A percentile compares a stretch with the other conserved stretches of the same genome.
These are phyloP conservation scores for Acer negundo DNA, from an alignment of 345 rosid genomes.

Conservation along the genomic window DNA sequence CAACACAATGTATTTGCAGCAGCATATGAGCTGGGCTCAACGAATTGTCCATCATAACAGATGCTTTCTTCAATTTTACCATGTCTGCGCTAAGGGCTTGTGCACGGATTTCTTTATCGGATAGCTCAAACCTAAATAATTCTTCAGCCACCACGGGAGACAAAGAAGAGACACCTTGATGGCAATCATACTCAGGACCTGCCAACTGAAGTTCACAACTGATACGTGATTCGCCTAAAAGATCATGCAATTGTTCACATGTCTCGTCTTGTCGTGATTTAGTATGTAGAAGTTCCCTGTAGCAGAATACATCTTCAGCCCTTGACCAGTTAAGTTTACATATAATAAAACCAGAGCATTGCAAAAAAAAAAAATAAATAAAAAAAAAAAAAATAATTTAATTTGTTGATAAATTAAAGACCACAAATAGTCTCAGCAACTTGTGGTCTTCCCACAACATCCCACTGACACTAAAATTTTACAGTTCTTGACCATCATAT, in stretches of 20 bases:
- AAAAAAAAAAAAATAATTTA: background rate
- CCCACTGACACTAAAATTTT: background rate
- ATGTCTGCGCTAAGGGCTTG: constrained; percentile 69
- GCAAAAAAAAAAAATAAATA: background rate
- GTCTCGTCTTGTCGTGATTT: constrained; percentile 58
- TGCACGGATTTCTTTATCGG: constrained; percentile 48
- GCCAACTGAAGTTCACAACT: constrained; percentile 77
- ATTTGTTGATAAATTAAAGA: background rate
- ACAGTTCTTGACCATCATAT: background rate
- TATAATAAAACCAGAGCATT: background rate
- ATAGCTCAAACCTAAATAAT: constrained; percentile 48
- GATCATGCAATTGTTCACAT: constrained; percentile 56
- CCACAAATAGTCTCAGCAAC: background rate
- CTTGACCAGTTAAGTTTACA: background rate
- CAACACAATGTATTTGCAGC: constrained; percentile 66
- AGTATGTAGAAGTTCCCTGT: constrained; percentile 77
- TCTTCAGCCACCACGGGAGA: constrained; percentile 60
- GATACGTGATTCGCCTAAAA: constrained; percentile 73
- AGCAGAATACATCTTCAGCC: constrained; percentile 8
- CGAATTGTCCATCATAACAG: constrained; percentile 62
- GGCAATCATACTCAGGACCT: constrained; percentile 64
- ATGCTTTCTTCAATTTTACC: constrained; percentile 53
- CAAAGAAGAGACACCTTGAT: constrained; percentile 55
- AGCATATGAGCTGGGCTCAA: constrained; percentile 79
- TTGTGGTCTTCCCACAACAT: background rate